Base-by-base conservation (phyloP, 768 basidiomycete species). In the Paxillus involutus region DNA sequence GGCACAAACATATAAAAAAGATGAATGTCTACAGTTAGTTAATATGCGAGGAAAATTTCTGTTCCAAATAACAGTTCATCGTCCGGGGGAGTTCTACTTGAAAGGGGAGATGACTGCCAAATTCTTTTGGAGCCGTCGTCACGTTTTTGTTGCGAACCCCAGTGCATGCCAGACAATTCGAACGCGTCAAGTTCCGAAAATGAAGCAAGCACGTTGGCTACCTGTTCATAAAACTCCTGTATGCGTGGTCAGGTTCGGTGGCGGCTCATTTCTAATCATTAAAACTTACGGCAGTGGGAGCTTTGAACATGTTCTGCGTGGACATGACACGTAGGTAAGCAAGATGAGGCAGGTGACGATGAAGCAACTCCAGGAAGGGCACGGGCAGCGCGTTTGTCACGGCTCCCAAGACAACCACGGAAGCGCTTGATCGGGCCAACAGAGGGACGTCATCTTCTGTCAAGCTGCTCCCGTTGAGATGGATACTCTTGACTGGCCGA, bases 91-190 rank as follows among this genome's bases (percentile, higher is more conserved):
- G 62, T 57, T 47, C 66, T 63, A 46, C 57, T 61, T 44, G 70
- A 66, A 13, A 81, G 70, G 16, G 82, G 74, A 43, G 77, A 74
- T 1, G 81, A 80, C 65, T 80, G 79, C 84, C 83, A 85, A 6
- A 78, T 71, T 30, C 74, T 73, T 56, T 75, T 77, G 37, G 74
- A 66, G 32, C 77, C 73, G 45, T 74, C 66, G 49, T 71, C 64
- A 58, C 76, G 75, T 58, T 70, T 74, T 44, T 70, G 75, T n/a
- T 78, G 76, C 6, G 82, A 83, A 45, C 79, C 77, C 87, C 88
- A 91, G 59, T 85, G 86, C 71, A 90, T 82, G 33, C 89, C 89
- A 44, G 80, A 85, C 29, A 91, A 80, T 65, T 90, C 89, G 62
- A 89, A 89, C 44, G 81, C 80, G 57, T 78, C 73, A 35, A 91